Evolutionary conservation across 2,329 filamentous ascomycete genomes (phyloP), one percentile per base, ranked within the genome.

Genomic region (Colletotrichum sp.): DNA sequence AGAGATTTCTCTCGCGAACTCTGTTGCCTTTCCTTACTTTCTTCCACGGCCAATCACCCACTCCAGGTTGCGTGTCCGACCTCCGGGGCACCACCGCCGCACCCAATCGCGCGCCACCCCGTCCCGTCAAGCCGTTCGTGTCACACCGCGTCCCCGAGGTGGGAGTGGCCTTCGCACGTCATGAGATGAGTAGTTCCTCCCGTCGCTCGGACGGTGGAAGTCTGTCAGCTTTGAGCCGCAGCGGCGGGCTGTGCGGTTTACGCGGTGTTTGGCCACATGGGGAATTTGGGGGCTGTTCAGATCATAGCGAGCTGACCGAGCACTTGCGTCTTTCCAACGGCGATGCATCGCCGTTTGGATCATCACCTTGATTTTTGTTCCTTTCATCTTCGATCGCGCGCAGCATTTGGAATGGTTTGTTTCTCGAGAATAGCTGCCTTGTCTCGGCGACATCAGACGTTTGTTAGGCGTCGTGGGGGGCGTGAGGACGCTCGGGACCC

Each of bases 101-200:
- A 15, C 16, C 66, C 71, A 70, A 70, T 55, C 30, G 58, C 65
- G 39, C 55, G 10, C 52, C 18, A 43, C 39, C 39, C 58, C 30
- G n/a, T 69, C 39, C 27, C 28, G 30, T 13, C 36, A 22, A 18
- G 15, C n/a, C n/a, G 12, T 22, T 22, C 36, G 32, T n/a, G 61
- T 43, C 70, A 66, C 10, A 66, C 52, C 39, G 27, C 32, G 15
- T 67, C 62, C 13, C 55, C 43, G 43, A 22, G 43, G n/a, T 48
- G 43, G 27, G n/a, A 22, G 69, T 64, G 43, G 39, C 39, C 7
- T 8, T 28, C 16, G 25, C 18, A 15, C n/a, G 55, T 68, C 62
- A 75, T 68, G 56, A 52, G 73, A 75, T 36, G 70, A 75, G 73
- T 65, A 32, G 70, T 75, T 73, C 70, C 36, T 65, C 36, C 34